phyloP scores from a whole-genome alignment of 371 early-diverging fungal genomes.

The Fennellomyces sp. region DNA sequence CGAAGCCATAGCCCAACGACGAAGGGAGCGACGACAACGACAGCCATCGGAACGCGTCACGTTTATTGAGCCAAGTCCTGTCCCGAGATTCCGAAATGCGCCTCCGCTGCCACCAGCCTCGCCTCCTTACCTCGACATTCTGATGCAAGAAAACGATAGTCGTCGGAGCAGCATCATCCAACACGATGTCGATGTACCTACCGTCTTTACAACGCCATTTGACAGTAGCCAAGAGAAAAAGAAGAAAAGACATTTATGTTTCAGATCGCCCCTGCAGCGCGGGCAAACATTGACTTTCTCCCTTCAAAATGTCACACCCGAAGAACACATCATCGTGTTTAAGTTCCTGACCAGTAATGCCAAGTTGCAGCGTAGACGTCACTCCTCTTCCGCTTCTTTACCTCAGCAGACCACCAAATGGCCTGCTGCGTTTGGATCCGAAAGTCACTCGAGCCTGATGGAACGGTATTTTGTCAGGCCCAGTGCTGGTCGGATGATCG shows the following conservation, averaged over 20 bases:
- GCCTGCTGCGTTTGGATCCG: neutral
- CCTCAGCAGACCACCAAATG: neutral
- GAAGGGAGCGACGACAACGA: slow-evolving; percentile 13
- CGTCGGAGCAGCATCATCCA: slow-evolving; percentile 18
- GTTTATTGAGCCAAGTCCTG: slow-evolving; percentile 49
- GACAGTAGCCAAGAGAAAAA: neutral
- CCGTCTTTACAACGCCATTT: slow-evolving; percentile 12
- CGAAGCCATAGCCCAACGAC: neutral
- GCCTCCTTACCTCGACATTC: slow-evolving; percentile 37
- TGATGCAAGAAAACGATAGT: slow-evolving; percentile 15
- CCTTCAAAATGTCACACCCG: slow-evolving; percentile 39
- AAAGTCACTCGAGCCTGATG: slow-evolving; percentile 1
- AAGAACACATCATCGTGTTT: slow-evolving; percentile 45
- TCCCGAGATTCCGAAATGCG: slow-evolving; percentile 49
- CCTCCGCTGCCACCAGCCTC: slow-evolving; percentile 50
- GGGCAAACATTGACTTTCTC: slow-evolving; percentile 41
- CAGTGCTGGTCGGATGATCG: slow-evolving; percentile 41
- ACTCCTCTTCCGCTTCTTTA: neutral
- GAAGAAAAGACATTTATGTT: slow-evolving; percentile 15
- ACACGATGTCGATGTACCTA: slow-evolving; percentile 6
- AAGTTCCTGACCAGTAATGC: slow-evolving; percentile 46
- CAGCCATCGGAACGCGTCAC: slow-evolving; percentile 32
- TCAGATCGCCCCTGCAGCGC: slow-evolving; percentile 29
- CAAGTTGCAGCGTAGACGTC: slow-evolving; percentile 1
- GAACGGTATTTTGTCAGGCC: slow-evolving; percentile 51